phyloP scores from a whole-genome alignment of 2,329 filamentous ascomycete genomes.

The Diaporthe caulivora region DNA sequence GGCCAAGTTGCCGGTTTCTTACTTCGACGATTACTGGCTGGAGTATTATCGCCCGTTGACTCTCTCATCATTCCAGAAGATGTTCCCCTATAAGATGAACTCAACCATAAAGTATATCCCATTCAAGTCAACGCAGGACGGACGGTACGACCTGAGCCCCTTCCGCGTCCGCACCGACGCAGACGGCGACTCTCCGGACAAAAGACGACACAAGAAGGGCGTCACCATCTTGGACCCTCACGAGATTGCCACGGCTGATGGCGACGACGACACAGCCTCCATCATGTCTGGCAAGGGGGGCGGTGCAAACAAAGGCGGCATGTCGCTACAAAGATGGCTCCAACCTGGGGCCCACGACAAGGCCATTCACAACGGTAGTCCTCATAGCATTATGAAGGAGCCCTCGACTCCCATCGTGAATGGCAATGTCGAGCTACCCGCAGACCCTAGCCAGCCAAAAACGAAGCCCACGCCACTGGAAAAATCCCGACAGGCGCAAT shows the following conservation, averaged over 20 bases:
- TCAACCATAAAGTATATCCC: conserved; percentile 88
- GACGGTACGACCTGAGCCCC: conserved; percentile 86
- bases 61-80: conserved; percentile 89
- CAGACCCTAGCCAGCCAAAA: conserved; percentile 47
- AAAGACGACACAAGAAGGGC: conserved; percentile 74
- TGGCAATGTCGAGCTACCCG: conserved; percentile 40
- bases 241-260: conserved; percentile 49
- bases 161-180: conserved; percentile 78
- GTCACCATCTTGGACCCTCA: conserved; percentile 77
- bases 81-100: conserved; percentile 94
- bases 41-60: conserved; percentile 95
- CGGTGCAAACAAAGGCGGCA: conserved; percentile 57
- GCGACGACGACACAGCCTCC: conserved; percentile 57
- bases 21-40: conserved; percentile 95
- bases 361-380: conserved; percentile 40
- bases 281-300: conserved; percentile 51
- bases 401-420: conserved; percentile 42
- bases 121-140: conserved; percentile 77
- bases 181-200: conserved; percentile 70
- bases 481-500: conserved; percentile 86
- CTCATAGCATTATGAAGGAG: conserved; percentile 71
- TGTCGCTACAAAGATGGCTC: conserved; percentile 73
- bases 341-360: conserved; percentile 59
- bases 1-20: conserved; percentile 62
- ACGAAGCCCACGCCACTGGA: conserved; percentile 73